Conservation (phyloP, 805 yeast genomes). For the Saccharomycopsis malanga region DNA sequence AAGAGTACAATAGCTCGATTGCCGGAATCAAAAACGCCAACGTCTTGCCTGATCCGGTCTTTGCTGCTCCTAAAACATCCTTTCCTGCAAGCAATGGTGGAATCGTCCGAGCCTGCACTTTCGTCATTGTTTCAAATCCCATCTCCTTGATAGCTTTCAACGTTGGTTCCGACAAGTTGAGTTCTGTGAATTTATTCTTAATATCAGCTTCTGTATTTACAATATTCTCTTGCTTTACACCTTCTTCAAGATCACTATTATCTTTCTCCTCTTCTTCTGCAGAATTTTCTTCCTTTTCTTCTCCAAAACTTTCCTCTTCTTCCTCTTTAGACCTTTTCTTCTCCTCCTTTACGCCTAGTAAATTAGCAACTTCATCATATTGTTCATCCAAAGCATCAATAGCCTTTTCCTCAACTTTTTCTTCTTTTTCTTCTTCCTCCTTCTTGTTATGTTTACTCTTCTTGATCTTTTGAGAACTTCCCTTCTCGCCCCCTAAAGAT, state of each 20-base stretch:
- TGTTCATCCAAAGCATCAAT: slow-evolving; percentile 52
- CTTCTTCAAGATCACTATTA: slow-evolving; percentile 27
- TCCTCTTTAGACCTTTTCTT: slow-evolving; percentile 23
- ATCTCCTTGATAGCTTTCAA: slow-evolving; percentile 70
- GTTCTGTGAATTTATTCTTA: slow-evolving; percentile 34
- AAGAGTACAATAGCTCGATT: slow-evolving; percentile 79
- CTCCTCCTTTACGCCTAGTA: slow-evolving; percentile 32
- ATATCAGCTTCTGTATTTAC: slow-evolving; percentile 18
- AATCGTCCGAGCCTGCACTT: slow-evolving; percentile 90
- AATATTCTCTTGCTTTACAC: slow-evolving; percentile 22
- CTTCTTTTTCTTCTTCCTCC: slow-evolving; percentile 24
- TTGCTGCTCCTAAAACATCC: slow-evolving; percentile 99
- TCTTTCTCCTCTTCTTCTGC: slow-evolving; percentile 26
- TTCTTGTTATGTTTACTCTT: background rate
- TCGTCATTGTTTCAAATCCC: slow-evolving; percentile 92
- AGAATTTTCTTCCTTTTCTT: slow-evolving; percentile 22
- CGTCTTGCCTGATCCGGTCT: slow-evolving; percentile 98
- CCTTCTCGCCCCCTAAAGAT: slow-evolving; percentile 3
- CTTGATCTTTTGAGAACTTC: background rate
- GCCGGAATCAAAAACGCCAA: slow-evolving; percentile 95
- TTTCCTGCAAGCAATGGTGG: slow-evolving; percentile 95
- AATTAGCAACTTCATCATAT: slow-evolving; percentile 49
- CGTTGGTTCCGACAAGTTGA: slow-evolving; percentile 76
- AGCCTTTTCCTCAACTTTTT: slow-evolving; percentile 34
- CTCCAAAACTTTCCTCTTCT: slow-evolving; percentile 23